Conservation (phyloP, 1,284 basidiomycete species). For the Veloporphyrellus conicus region DNA sequence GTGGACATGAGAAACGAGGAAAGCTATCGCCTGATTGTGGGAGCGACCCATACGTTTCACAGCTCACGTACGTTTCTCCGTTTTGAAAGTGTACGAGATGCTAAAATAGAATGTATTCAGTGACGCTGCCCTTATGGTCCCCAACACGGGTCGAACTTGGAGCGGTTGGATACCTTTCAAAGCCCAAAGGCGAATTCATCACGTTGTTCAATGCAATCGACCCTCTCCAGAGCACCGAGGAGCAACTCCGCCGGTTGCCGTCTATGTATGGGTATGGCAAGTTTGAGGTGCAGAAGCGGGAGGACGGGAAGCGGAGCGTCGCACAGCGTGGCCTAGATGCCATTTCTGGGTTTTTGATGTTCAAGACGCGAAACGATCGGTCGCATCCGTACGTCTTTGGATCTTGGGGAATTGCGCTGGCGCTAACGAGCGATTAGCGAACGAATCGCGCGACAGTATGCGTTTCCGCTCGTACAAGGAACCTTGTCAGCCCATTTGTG, state of each 20-base stretch:
- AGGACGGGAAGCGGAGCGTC: constrained; percentile 51
- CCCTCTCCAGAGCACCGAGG: constrained; percentile 40
- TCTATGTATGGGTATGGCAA: constrained; percentile 55
- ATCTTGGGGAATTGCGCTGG: not conserved
- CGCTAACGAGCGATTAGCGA: constrained; percentile 34
- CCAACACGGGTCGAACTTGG: constrained; percentile 59
- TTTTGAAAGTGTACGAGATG: not conserved
- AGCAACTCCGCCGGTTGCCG: constrained; percentile 38
- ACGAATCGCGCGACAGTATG: constrained; percentile 50
- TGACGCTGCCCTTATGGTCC: constrained; percentile 68
- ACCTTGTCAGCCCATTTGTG: constrained; percentile 64
- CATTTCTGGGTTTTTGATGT: constrained; percentile 50
- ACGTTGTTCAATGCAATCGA: constrained; percentile 65
- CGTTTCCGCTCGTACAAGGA: constrained; percentile 57
- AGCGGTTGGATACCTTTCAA: constrained; percentile 66
- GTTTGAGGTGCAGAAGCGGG: constrained; percentile 41
- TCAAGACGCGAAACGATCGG: constrained; percentile 37
- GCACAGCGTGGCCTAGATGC: constrained; percentile 55
- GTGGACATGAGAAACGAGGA: constrained; percentile 53
- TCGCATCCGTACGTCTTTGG: constrained; percentile 33
- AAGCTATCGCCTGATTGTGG: constrained; percentile 50
- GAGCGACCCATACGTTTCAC: constrained; percentile 62
- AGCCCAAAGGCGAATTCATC: constrained; percentile 59
- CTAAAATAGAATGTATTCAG: constrained; percentile 34
- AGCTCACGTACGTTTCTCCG: constrained; percentile 49